phyloP scores from a whole-genome alignment of 1,284 basidiomycete species.

The Xanthoconium separans region DNA sequence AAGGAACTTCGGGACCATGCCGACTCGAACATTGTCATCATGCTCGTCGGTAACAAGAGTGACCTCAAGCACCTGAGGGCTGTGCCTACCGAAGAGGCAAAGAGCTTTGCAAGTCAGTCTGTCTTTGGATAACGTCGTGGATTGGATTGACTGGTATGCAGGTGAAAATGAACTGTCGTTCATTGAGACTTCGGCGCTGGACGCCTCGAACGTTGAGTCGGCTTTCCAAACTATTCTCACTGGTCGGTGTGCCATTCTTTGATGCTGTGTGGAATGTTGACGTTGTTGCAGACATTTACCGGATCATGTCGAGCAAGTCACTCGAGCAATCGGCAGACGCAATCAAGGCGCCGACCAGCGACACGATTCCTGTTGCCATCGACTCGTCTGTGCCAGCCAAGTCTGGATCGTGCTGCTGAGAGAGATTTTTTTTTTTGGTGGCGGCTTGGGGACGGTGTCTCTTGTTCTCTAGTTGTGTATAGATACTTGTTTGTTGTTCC shows the following conservation, averaged over 20 bases:
- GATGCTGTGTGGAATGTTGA: slow-evolving; percentile 4
- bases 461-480: slow-evolving; percentile 19
- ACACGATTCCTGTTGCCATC: slow-evolving; percentile 73
- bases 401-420: slow-evolving; percentile 44
- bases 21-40: slow-evolving; percentile 92
- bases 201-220: slow-evolving; percentile 96
- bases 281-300: slow-evolving; percentile 80
- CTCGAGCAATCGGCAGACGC: slow-evolving; percentile 79
- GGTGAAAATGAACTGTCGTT: slow-evolving; percentile 85
- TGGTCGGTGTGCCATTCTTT: slow-evolving; percentile 49
- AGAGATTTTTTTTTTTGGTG: slow-evolving; percentile 36
- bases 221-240: slow-evolving; percentile 98
- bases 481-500: slow-evolving; percentile 13
- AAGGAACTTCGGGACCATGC: slow-evolving; percentile 97
- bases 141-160: slow-evolving; percentile 20
- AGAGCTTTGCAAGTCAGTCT: slow-evolving; percentile 75
- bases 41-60: slow-evolving; percentile 96
- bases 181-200: slow-evolving; percentile 99
- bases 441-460: not conserved
- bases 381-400: slow-evolving; percentile 39
- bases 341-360: slow-evolving; percentile 68
- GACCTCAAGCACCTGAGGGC: slow-evolving; percentile 97
- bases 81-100: slow-evolving; percentile 94
- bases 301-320: slow-evolving; percentile 87
- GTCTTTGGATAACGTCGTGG: not conserved